Base-by-base conservation (phyloP, 2,329 filamentous ascomycete genomes). In the Neoscytalidium dimidiatum region DNA sequence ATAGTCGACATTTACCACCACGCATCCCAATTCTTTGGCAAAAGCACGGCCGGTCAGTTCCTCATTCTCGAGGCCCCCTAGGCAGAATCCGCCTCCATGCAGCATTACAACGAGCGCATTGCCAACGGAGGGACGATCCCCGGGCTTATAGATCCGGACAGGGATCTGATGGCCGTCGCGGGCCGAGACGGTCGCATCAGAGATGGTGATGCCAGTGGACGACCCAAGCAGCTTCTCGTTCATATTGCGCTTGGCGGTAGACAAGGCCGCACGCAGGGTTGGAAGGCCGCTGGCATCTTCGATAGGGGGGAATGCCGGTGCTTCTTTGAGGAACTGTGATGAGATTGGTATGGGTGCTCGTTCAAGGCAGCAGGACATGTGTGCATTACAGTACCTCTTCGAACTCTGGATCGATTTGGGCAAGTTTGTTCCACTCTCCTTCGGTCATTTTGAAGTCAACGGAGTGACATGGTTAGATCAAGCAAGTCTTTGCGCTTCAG, bases 1-100 rank as follows among this genome's bases (percentile, higher is more conserved):
- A 70, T 89, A 89, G 64, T 84, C 84, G 63, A 89, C 86, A 65
- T 82, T 85, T 64, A 88, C 38, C 3, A 64, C 62, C 11, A 56
- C 51, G 8, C 48, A 51, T 5, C 29, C n/a, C 19, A 56, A 23
- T 23, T 56, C 51, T 28, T 48, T 46, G 5, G 49, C 41, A 19
- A 56, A 56, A 9, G 46, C 57, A 1, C 38, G 49, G 13, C 51
- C 46, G 19, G 28, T 23, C 13, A 64, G 29, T 23, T 64, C 52
- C 29, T 72, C 70, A 28, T 68, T 66, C 35, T 71, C 70, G 0
- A 70, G 68, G 11, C 60, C 61, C 23, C 72, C 71, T 21, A 72
- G 64, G 52, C 69, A 71, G 66, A 70, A 72, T 2, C 71, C 72
- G 11, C 72, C 72, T 29, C 69, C 72, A 51, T 73, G 72, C 60